phyloP scores from a whole-genome alignment of 179 eudicot genomes.

The Dionaea muscipula region DNA sequence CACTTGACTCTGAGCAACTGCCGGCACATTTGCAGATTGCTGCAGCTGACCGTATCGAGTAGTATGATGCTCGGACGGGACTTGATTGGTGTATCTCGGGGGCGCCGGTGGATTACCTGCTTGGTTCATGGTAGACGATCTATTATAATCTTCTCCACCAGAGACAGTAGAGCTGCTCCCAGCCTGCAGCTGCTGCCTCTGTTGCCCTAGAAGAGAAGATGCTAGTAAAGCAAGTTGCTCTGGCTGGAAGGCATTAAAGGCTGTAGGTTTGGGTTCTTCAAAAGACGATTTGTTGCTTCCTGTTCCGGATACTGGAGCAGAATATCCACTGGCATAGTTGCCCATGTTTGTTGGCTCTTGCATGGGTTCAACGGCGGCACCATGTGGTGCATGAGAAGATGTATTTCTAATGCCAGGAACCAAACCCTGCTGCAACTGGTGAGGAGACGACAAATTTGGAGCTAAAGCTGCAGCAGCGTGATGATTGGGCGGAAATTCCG shows the following conservation, averaged over 20 bases:
- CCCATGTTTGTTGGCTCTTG: conserved; percentile 23
- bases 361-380: conserved; percentile 16
- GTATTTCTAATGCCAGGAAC: conserved; percentile 17
- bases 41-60: conserved; percentile 25
- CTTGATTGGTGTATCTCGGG: conserved; percentile 26
- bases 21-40: conserved; percentile 13
- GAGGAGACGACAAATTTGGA: conserved; percentile 29
- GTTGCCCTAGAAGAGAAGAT: conserved; percentile 40
- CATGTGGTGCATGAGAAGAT: conserved; percentile 15
- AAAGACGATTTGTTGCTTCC: conserved; percentile 18
- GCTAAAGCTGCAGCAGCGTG: conserved; percentile 15
- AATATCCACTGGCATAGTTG: conserved; percentile 13
- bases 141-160: conserved; percentile 22
- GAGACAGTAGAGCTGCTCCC: conserved; percentile 16
- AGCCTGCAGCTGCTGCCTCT: conserved; percentile 25
- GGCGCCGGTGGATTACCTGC: conserved; percentile 21
- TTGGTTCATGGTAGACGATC: conserved; percentile 20
- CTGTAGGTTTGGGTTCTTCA: conserved; percentile 17
- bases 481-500: conserved; percentile 17
- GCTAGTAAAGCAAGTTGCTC: conserved; percentile 50
- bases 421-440: conserved; percentile 22
- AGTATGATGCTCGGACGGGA: conserved; percentile 23
- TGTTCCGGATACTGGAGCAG: conserved; percentile 16
- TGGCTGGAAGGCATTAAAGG: conserved; percentile 24
- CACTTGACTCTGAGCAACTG: conserved; percentile 20